These are phyloP conservation scores for Globisporangium iwayamae DNA, from an alignment of 352 stramenopile species.

Conservation along the genomic window DNA sequence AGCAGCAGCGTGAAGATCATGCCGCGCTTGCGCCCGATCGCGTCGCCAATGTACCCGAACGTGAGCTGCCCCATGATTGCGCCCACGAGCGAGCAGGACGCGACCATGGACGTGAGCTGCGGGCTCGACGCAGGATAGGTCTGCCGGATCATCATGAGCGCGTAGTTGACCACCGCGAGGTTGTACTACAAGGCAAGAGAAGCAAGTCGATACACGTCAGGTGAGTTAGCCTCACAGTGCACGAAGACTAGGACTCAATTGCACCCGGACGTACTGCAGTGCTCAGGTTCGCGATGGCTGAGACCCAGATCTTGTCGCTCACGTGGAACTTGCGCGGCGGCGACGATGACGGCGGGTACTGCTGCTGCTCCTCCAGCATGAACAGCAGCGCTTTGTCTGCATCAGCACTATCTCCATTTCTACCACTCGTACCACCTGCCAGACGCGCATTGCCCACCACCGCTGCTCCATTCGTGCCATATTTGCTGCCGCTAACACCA, in stretches of 20 bases:
- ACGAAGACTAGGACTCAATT: too few relatives aligned
- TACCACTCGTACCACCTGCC: background rate
- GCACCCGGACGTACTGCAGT: slow-evolving; percentile 42
- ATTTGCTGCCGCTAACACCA: background rate
- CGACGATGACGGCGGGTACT: background rate
- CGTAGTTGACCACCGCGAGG: slow-evolving; percentile 21
- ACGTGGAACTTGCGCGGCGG: slow-evolving; percentile 16
- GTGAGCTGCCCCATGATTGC: slow-evolving; percentile 78
- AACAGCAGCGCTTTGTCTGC: background rate
- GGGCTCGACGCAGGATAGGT: slow-evolving; percentile 51
- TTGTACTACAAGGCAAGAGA: slow-evolving; percentile 11
- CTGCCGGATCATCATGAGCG: slow-evolving; percentile 28
- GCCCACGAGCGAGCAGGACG: slow-evolving; percentile 67
- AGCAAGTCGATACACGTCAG: too few relatives aligned
- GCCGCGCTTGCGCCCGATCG: slow-evolving; percentile 56
- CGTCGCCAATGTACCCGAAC: slow-evolving; percentile 76
- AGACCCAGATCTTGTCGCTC: slow-evolving; percentile 54
- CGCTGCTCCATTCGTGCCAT: slow-evolving; percentile 5
- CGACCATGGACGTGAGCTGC: slow-evolving; percentile 57
- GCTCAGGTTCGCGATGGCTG: slow-evolving; percentile 78
- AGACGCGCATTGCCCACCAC: background rate
- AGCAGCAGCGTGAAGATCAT: slow-evolving; percentile 80
- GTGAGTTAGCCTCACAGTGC: too few relatives aligned
- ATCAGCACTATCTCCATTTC: background rate
- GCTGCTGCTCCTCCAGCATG: slow-evolving; percentile 11